Percentiles rank a stretch among this genome's conserved stretches.
phyloP scores from a whole-genome alignment of 768 basidiomycete genomes.

The Baorangia bicolor region DNA sequence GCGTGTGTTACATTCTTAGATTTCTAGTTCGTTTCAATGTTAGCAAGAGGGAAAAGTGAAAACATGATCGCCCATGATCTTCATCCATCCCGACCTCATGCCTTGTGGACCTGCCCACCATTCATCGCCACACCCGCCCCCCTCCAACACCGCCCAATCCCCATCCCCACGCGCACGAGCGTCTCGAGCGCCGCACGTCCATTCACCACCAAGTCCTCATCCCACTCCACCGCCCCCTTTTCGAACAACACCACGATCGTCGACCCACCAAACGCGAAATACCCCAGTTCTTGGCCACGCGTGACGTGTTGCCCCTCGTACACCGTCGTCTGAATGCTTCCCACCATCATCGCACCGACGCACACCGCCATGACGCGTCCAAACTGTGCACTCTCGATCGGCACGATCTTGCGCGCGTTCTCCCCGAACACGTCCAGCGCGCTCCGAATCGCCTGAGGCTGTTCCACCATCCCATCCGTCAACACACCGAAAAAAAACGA shows the following conservation, averaged over 20 bases:
- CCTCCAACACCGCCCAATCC: slow-evolving; percentile 55
- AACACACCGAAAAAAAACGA: not conserved
- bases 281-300: slow-evolving; percentile 89
- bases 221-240: slow-evolving; percentile 83
- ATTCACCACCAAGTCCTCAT: slow-evolving; percentile 86
- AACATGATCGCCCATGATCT: not conserved
- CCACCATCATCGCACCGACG: slow-evolving; percentile 94
- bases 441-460: slow-evolving; percentile 94
- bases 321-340: slow-evolving; percentile 86
- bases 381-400: slow-evolving; percentile 86
- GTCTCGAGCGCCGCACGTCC: slow-evolving; percentile 87
- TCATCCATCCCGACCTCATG: slow-evolving; percentile 1
- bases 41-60: not conserved
- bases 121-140: not conserved
- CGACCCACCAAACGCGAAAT: slow-evolving; percentile 94
- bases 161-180: slow-evolving; percentile 84
- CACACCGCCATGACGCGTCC: slow-evolving; percentile 92
- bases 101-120: slow-evolving; percentile 2
- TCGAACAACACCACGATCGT: slow-evolving; percentile 92
- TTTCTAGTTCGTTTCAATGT: not conserved
- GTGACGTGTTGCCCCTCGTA: slow-evolving; percentile 76
- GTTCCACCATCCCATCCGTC: not conserved
- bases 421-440: slow-evolving; percentile 92
- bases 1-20: too few species aligned
- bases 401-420: slow-evolving; percentile 89